Percentiles rank a stretch among this genome's conserved stretches.
Evolutionary conservation across 768 basidiomycete species (phyloP).

Genomic region (Calocybe indica): DNA sequence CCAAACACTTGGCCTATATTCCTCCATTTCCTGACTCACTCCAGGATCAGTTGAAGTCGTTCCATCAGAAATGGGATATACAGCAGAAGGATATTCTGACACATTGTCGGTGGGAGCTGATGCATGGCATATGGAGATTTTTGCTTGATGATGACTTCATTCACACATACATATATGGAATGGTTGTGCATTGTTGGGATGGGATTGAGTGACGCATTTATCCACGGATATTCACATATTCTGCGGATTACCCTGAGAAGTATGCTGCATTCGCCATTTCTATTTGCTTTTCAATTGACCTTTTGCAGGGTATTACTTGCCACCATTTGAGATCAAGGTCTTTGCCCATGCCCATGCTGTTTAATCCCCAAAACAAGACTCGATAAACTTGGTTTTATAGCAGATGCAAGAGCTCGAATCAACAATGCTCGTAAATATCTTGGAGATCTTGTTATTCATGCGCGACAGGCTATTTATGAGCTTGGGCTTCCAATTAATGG

Average conservation of each 20-base stretch:
- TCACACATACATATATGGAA: constrained; percentile 20
- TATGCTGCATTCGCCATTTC: constrained; percentile 6
- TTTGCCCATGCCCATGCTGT: constrained; percentile 31
- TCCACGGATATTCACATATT: constrained; percentile 25
- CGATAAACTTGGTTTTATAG: constrained; percentile 18
- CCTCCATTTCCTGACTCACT: neutral
- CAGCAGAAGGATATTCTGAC: constrained; percentile 8
- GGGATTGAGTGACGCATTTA: constrained; percentile 21
- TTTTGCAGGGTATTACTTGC: constrained; percentile 22
- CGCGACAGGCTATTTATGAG: neutral
- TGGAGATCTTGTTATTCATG: neutral
- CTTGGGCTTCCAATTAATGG: neutral
- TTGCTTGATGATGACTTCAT: constrained; percentile 19
- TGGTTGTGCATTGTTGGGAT: constrained; percentile 25
- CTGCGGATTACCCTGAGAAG: constrained; percentile 33
- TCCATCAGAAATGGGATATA: neutral
- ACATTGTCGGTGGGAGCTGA: constrained; percentile 26
- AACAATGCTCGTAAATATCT: constrained; percentile 5
- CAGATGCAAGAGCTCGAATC: constrained; percentile 11
- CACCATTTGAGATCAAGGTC: constrained; percentile 29
- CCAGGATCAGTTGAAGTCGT: neutral
- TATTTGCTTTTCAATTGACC: neutral
- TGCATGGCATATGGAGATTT: constrained; percentile 24
- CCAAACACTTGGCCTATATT: constrained; percentile 34
- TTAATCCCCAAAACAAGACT: constrained; percentile 21